Evolutionary conservation across 148 eudicot species (phyloP).

Genomic region (Nepenthes mirabilis): DNA sequence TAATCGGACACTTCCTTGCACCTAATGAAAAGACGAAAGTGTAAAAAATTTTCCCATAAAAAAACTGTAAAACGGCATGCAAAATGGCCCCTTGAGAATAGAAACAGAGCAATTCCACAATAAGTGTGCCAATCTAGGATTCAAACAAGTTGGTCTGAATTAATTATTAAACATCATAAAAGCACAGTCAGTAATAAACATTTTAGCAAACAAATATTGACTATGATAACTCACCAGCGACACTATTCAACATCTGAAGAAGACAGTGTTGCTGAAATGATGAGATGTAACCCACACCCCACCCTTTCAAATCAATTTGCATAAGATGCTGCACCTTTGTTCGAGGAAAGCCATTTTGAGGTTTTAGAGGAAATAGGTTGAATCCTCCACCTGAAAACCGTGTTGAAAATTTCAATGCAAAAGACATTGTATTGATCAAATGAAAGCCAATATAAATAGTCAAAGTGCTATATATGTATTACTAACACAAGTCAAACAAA

Average conservation of each 20-base stretch:
- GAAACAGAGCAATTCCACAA: too few relatives aligned
- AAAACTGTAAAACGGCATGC: too few relatives aligned
- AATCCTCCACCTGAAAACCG: slow-evolving; percentile 82
- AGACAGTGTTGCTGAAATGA: slow-evolving; percentile 96
- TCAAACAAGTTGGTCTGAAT: too few relatives aligned
- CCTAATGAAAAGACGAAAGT: too few relatives aligned
- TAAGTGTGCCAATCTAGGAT: too few relatives aligned
- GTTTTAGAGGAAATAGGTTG: slow-evolving; percentile 84
- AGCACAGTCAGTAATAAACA: too few relatives aligned
- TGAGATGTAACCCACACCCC: slow-evolving; percentile 87
- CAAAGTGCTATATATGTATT: neutral
- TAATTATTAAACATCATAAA: too few relatives aligned
- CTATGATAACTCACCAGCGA: slow-evolving; percentile 54
- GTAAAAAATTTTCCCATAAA: too few relatives aligned
- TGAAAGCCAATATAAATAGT: neutral
- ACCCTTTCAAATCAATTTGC: slow-evolving; percentile 97
- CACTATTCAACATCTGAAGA: slow-evolving; percentile 91
- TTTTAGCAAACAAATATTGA: neutral
- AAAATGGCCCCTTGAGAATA: too few relatives aligned
- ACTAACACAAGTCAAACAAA: slow-evolving; percentile 9
- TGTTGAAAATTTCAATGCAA: neutral
- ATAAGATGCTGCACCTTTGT: slow-evolving; percentile 95
- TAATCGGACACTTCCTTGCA: too few relatives aligned
- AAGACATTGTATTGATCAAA: neutral
- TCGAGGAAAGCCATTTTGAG: slow-evolving; percentile 86